phyloP scores from a whole-genome alignment of 192 early-diverging fungal species.

The Dimargaris cristalligena region DNA sequence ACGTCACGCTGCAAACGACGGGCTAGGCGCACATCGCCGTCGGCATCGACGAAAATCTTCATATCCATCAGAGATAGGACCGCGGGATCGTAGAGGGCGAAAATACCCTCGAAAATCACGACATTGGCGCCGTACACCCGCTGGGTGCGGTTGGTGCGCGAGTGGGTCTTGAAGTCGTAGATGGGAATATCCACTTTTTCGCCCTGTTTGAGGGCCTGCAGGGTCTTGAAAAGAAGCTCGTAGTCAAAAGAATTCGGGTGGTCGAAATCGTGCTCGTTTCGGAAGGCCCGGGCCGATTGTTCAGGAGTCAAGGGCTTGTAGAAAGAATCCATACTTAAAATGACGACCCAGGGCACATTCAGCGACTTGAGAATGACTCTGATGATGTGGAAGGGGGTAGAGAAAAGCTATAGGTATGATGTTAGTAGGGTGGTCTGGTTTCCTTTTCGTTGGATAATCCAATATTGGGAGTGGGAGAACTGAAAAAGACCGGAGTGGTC shows the following conservation, averaged over 20 bases:
- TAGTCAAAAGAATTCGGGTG: slow-evolving; percentile 84
- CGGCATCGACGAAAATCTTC: slow-evolving; percentile 89
- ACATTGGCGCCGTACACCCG: slow-evolving; percentile 87
- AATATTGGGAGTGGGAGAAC: too few species aligned
- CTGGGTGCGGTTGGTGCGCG: slow-evolving; percentile 43
- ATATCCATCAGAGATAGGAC: slow-evolving; percentile 72
- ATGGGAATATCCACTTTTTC: slow-evolving; percentile 66
- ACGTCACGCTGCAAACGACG: slow-evolving; percentile 82
- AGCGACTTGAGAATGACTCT: slow-evolving; percentile 48
- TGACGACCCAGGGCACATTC: slow-evolving; percentile 70
- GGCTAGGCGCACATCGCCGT: slow-evolving; percentile 79
- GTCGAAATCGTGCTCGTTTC: slow-evolving; percentile 81
- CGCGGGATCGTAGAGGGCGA: slow-evolving; percentile 75
- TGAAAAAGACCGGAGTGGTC: too few species aligned
- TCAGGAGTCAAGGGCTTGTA: slow-evolving; percentile 73
- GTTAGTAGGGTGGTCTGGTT: too few species aligned
- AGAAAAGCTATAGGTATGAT: not conserved
- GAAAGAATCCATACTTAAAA: slow-evolving; percentile 93
- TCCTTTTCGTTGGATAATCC: too few species aligned
- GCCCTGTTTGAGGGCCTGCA: slow-evolving; percentile 64
- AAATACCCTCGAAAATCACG: slow-evolving; percentile 95
- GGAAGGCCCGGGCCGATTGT: slow-evolving; percentile 39
- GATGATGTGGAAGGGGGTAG: not conserved
- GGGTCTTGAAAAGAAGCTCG: slow-evolving; percentile 44
- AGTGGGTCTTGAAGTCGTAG: slow-evolving; percentile 82